A percentile compares a stretch with the other conserved stretches of the same genome.
Conservation (phyloP, 2,329 filamentous ascomycete genomes). For the Arthrobotrys pseudoclavata region DNA sequence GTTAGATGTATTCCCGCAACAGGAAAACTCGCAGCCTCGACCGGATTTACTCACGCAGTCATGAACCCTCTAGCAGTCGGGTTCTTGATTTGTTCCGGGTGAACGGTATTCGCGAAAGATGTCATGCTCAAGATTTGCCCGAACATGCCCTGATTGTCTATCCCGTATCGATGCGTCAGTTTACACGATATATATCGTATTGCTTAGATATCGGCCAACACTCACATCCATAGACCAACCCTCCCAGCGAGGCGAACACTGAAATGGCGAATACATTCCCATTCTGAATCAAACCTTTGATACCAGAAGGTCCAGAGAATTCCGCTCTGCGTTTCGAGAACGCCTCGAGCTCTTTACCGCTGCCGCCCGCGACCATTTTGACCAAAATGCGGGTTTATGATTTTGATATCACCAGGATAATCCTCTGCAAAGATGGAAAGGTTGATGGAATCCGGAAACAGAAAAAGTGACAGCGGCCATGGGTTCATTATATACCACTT, state of each 20-base stretch:
- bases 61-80: conserved; percentile 48
- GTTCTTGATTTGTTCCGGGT: conserved; percentile 44
- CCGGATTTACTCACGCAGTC: conserved; percentile 38
- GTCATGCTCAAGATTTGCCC: conserved; percentile 34
- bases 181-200: conserved; percentile 71
- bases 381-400: neutral
- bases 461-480: neutral
- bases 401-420: neutral
- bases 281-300: conserved; percentile 70
- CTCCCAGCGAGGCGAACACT: conserved; percentile 66
- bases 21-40: neutral
- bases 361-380: conserved; percentile 47
- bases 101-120: conserved; percentile 41
- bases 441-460: too few species aligned
- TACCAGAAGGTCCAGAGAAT: conserved; percentile 66
- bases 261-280: conserved; percentile 72
- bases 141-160: conserved; percentile 60
- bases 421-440: neutral
- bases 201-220: conserved; percentile 75
- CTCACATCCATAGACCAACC: conserved; percentile 77
- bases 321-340: conserved; percentile 58
- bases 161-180: conserved; percentile 65
- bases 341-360: conserved; percentile 52
- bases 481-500: conserved; percentile 15
- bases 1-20: neutral